phyloP scores from a whole-genome alignment of 805 yeast genomes.

The Kuraishia floccosa region DNA sequence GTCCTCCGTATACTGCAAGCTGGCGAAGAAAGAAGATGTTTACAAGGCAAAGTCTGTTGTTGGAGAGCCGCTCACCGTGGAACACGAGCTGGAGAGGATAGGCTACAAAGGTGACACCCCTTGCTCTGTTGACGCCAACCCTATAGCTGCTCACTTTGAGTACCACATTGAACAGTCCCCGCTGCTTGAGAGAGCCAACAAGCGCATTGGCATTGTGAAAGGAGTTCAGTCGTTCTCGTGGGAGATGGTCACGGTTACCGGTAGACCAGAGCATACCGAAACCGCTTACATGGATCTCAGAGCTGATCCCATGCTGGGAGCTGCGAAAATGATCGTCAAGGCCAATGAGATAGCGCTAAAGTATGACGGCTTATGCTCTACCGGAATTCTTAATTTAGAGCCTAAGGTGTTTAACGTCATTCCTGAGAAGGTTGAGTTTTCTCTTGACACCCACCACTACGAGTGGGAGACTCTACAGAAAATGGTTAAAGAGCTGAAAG shows the following conservation, averaged over 20 bases:
- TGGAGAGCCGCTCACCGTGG: conserved; percentile 32
- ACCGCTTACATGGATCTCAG: conserved; percentile 56
- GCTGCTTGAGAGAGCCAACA: conserved; percentile 40
- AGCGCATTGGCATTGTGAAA: conserved; percentile 51
- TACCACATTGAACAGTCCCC: conserved; percentile 75
- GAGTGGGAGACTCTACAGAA: conserved; percentile 26
- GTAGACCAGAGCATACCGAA: conserved; percentile 64
- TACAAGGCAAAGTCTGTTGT: conserved; percentile 44
- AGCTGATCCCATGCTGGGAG: conserved; percentile 49
- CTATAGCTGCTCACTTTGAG: conserved; percentile 61
- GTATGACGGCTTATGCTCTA: conserved; percentile 41
- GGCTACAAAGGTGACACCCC: conserved; percentile 46
- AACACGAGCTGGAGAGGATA: conserved; percentile 43
- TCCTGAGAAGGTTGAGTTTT: conserved; percentile 48
- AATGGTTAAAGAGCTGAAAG: conserved; percentile 23
- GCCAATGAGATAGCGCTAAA: conserved; percentile 44
- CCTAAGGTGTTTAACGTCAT: conserved; percentile 61
- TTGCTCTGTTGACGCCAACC: conserved; percentile 36
- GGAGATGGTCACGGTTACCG: conserved; percentile 42
- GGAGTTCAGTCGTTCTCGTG: conserved; percentile 61
- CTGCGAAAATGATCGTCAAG: conserved; percentile 42
- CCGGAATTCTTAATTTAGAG: conserved; percentile 43
- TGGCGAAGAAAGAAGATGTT: conserved; percentile 30
- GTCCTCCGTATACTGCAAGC: conserved; percentile 57
- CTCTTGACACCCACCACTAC: conserved; percentile 47